Base-by-base conservation (phyloP, 345 rosid species). In the Boechera stricta region DNA sequence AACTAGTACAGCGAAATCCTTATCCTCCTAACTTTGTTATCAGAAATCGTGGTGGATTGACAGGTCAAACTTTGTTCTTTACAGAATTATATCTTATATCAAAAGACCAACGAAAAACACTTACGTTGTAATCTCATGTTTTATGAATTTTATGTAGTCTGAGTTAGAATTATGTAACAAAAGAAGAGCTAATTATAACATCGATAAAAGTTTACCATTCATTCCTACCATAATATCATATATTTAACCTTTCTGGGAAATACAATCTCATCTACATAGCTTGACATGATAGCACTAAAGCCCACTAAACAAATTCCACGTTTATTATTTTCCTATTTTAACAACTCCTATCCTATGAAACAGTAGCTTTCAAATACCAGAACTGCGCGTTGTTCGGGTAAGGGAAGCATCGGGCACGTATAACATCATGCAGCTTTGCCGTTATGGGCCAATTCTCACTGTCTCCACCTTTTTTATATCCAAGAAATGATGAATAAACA, bases 11-110 rank as follows among this genome's bases (percentile, higher is more conserved):
- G 39, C 33, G 45, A 67, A 52, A 67, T 78, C 69, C 69, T 59
- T 52, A 67, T 73, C 69, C 64, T 72, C 62, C 73, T 66, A 58
- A 65, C 62, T 11, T 35, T 76, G 38, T 15, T 51, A 55, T 71
- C 67, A 71, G 67, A 35, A 54, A 71, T 64, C 72, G 71, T 70
- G 67, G 76, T 71, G 80, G 80, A 78, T 65, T 49, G 77, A 65
- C 76, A 65, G 56, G 68, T 72, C 77, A 72, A 71, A 72, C 73
- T 78, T 65, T 63, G 44, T 70, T 77, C 71, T 63, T 77, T 70
- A 70, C 59, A 70, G 59, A 36, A 39, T 32, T 38, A 2, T 52
- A 45, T 54, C 18, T 63, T 55, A 52, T 21, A 39, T 10, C 2
- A 48, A 28, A 76, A 48, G 35, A 52, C 26, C 10, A 67, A 38